Conservation (phyloP, 2,329 filamentous ascomycete genomes). For the Diplodia scrobiculata region DNA sequence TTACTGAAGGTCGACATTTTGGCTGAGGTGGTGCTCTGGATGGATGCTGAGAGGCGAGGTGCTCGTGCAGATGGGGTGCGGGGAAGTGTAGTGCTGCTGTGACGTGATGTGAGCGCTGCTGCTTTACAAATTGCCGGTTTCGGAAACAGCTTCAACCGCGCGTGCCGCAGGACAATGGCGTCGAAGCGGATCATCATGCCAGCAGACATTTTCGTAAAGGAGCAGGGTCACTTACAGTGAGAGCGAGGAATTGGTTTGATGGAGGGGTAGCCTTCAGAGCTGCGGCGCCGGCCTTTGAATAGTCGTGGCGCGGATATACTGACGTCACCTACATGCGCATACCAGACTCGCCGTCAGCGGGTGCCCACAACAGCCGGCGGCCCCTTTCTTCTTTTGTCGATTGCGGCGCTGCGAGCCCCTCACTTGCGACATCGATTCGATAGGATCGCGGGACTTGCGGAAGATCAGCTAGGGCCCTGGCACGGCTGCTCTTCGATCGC, state of each 20-base stretch:
- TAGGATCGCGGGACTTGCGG: constrained; percentile 20
- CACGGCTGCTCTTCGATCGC: constrained; percentile 1
- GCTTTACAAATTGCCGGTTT: constrained; percentile 1
- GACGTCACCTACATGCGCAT: constrained; percentile 4
- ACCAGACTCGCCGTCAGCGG: constrained; percentile 16
- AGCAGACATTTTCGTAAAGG: background rate
- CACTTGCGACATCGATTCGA: constrained; percentile 19
- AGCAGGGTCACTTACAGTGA: constrained; percentile 4
- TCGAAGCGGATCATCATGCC: background rate
- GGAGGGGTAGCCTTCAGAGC: background rate
- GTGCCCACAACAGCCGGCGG: constrained; percentile 9
- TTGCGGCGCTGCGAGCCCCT: constrained; percentile 20
- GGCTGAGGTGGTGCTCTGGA: background rate
- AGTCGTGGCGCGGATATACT: constrained; percentile 9
- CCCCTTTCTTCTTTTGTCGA: constrained; percentile 18
- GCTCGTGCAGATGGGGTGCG: background rate
- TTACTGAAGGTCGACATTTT: constrained; percentile 43
- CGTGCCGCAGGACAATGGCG: background rate
- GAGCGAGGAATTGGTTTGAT: background rate
- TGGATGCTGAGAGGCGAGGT: background rate
- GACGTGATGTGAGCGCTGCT: constrained; percentile 11
- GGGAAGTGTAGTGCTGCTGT: background rate
- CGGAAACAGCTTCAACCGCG: background rate
- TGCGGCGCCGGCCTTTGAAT: constrained; percentile 24
- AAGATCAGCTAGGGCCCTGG: constrained; percentile 13